A percentile compares a stretch with the other conserved stretches of the same genome.
phyloP scores from a whole-genome alignment of 2,329 filamentous ascomycete genomes.

The Fusarium sp. region DNA sequence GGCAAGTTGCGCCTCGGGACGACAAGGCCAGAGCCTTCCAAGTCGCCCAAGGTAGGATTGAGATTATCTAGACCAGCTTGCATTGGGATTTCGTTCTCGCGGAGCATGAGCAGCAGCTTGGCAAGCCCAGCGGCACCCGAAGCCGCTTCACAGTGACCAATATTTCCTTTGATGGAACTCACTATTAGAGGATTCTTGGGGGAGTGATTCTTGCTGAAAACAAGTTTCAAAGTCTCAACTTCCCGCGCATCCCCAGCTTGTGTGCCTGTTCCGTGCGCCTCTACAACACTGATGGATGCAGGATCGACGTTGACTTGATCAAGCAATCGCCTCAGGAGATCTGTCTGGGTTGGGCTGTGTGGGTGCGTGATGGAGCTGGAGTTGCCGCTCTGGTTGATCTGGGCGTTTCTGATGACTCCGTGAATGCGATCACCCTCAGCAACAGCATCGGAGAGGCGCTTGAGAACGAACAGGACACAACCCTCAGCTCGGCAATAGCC shows the following conservation, averaged over 20 bases:
- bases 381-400: constrained; percentile 3
- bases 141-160: constrained; percentile 1
- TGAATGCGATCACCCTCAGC: not conserved
- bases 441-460: not conserved
- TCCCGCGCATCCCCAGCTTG: constrained; percentile 8
- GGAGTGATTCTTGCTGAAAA: not conserved
- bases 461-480: not conserved
- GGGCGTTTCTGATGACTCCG: not conserved
- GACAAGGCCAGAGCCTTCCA: not conserved
- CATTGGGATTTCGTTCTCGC: not conserved
- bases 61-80: not conserved
- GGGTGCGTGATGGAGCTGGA: constrained; percentile 7
- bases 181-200: not conserved
- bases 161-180: constrained; percentile 1
- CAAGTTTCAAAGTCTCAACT: not conserved
- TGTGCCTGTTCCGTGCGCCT: constrained; percentile 2
- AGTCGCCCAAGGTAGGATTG: not conserved
- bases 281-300: not conserved
- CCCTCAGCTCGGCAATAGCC: constrained; percentile 8
- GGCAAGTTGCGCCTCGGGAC: not conserved
- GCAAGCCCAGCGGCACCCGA: not conserved
- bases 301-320: not conserved
- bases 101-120: constrained; percentile 3
- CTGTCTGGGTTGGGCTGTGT: not conserved
- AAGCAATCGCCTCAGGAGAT: not conserved